These are phyloP conservation scores for Ascobolus immersus DNA, from an alignment of 495 filamentous ascomycete species.

Conservation along the genomic window DNA sequence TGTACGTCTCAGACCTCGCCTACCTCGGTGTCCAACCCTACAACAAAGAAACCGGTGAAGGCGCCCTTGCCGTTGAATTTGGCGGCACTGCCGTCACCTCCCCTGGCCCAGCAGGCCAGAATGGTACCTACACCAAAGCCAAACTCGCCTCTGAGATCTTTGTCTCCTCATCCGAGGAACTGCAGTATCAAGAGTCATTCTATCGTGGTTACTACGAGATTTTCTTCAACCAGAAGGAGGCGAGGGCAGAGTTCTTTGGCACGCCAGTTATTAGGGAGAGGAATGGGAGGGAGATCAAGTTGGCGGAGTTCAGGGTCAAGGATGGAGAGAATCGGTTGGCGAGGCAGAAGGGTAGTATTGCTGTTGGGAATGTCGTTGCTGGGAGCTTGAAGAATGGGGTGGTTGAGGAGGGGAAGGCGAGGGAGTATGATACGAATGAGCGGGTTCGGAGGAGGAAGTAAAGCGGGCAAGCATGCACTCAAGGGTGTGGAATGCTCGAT, in stretches of 20 bases:
- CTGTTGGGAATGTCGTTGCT: conserved; percentile 20
- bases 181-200: conserved; percentile 44
- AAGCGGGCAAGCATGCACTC: too few relatives aligned
- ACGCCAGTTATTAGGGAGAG: conserved; percentile 20
- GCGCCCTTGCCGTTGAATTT: conserved; percentile 39
- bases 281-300: conserved; percentile 27
- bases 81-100: conserved; percentile 36
- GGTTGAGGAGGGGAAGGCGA: conserved; percentile 10
- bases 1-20: conserved; percentile 18
- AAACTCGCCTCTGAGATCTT: conserved; percentile 20
- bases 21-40: conserved; percentile 19
- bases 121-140: conserved; percentile 21
- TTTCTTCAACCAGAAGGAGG: conserved; percentile 22
- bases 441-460: too few relatives aligned
- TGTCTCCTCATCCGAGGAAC: conserved; percentile 26
- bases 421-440: conserved; percentile 1
- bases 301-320: conserved; percentile 36
- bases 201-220: conserved; percentile 41
- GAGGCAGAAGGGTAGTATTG: conserved; percentile 17
- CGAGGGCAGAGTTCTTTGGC: conserved; percentile 31
- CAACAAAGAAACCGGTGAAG: conserved; percentile 28
- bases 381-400: conserved; percentile 24
- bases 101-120: conserved; percentile 24
- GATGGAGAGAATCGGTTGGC: conserved; percentile 23
- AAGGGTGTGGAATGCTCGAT: too few relatives aligned